phyloP scores from a whole-genome alignment of 2,329 filamentous ascomycete genomes.

The Beauveria caledonica region DNA sequence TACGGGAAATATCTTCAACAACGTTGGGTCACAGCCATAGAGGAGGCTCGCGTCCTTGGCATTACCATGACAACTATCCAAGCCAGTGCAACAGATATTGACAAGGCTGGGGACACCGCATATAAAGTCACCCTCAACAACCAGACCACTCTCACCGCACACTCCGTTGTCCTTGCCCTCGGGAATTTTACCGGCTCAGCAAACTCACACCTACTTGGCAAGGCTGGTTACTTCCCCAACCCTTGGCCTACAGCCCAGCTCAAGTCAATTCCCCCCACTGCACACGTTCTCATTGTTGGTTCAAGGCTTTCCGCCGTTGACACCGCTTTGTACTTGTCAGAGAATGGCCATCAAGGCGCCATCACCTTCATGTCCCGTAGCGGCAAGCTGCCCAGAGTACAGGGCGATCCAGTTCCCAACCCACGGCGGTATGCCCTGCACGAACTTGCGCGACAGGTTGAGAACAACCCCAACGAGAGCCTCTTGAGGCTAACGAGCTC shows the following conservation, averaged over 20 bases:
- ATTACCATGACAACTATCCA: not conserved
- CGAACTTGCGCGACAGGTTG: constrained; percentile 9
- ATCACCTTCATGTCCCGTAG: constrained; percentile 12
- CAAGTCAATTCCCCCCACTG: not conserved
- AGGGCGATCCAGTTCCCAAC: constrained; percentile 4
- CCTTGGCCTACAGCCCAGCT: constrained; percentile 10
- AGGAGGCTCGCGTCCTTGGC: not conserved
- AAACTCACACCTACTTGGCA: constrained; percentile 3
- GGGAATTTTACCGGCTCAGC: constrained; percentile 7
- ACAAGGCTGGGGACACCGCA: not conserved
- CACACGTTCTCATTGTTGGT: constrained; percentile 5
- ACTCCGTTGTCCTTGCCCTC: not conserved
- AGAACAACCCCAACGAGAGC: not conserved
- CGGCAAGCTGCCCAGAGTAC: constrained; percentile 4
- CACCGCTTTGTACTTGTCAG: constrained; percentile 2
- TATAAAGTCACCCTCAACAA: not conserved
- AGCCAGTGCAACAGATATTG: not conserved
- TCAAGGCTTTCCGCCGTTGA: constrained; percentile 8
- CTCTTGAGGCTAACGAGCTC: not conserved
- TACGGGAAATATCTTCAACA: constrained; percentile 5
- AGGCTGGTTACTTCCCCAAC: constrained; percentile 6
- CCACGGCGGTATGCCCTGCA: constrained; percentile 4
- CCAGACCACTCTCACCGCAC: not conserved
- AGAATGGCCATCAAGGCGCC: constrained; percentile 5
- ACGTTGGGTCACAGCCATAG: not conserved